A percentile compares a stretch with the other conserved stretches of the same genome.
phyloP scores from a whole-genome alignment of 1,284 basidiomycete species.

The Melampsora americana region DNA sequence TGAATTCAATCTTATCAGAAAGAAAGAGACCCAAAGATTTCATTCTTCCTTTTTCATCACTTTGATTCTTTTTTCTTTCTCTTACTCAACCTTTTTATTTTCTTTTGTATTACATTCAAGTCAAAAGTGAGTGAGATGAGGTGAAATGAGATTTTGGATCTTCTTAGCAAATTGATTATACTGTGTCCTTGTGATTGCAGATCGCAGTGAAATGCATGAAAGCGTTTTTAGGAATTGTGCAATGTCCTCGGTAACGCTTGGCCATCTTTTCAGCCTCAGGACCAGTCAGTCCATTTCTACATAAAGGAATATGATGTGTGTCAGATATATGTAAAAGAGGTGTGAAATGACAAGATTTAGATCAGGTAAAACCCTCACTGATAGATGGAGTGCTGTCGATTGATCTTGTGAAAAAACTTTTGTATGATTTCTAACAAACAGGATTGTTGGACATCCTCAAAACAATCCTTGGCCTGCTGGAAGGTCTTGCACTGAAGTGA shows the following conservation, averaged over 20 bases:
- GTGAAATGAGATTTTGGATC: too few species aligned
- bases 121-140: too few species aligned
- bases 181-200: too few species aligned
- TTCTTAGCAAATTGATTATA: too few species aligned
- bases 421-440: slow-evolving; percentile 5
- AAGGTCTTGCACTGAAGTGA: slow-evolving; percentile 7
- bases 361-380: neutral
- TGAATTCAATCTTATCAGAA: too few species aligned
- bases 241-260: too few species aligned
- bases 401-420: slow-evolving; percentile 14
- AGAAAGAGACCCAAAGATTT: too few species aligned
- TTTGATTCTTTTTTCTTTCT: too few species aligned
- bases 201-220: neutral
- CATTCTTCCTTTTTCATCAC: too few species aligned
- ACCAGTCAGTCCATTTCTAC: neutral
- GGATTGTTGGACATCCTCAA: slow-evolving; percentile 1
- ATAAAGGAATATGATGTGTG: neutral
- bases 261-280: neutral
- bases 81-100: too few species aligned
- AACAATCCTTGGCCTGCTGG: neutral
- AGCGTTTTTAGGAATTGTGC: neutral
- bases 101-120: too few species aligned
- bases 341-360: neutral
- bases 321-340: neutral
- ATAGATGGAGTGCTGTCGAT: slow-evolving; percentile 10